phyloP scores from a whole-genome alignment of 352 stramenopile genomes.

The Phytophthora sp. region DNA sequence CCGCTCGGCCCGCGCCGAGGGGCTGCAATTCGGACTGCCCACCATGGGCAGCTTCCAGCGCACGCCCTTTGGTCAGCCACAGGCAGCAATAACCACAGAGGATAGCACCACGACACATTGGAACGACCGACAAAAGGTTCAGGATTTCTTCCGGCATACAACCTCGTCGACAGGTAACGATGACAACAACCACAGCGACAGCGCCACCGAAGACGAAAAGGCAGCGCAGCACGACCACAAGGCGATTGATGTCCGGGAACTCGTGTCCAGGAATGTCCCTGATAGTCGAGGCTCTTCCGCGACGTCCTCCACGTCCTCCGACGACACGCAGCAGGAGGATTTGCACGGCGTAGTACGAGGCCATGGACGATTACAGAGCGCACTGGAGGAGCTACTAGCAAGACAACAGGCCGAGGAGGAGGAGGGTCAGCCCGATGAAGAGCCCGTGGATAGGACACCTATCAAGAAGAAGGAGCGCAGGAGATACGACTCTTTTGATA shows the following conservation, averaged over 20 bases:
- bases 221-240: conserved; percentile 54
- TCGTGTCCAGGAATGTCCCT: conserved; percentile 44
- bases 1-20: conserved; percentile 19
- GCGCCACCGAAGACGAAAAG: conserved; percentile 25
- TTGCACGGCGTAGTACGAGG: conserved; percentile 9
- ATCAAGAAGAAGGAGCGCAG: conserved; percentile 28
- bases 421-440: conserved; percentile 23
- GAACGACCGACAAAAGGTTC: conserved; percentile 61
- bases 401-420: conserved; percentile 26
- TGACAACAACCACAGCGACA: conserved; percentile 1
- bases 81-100: conserved; percentile 13
- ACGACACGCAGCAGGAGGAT: conserved; percentile 35
- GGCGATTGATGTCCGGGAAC: conserved; percentile 62
- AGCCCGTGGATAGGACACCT: conserved; percentile 17
- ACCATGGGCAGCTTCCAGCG: conserved; percentile 31
- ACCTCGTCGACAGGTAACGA: conserved; percentile 7
- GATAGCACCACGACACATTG: conserved; percentile 26
- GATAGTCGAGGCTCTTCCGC: conserved; percentile 23
- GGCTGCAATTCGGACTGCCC: conserved; percentile 45
- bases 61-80: conserved; percentile 28
- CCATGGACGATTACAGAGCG: conserved; percentile 24
- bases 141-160: conserved; percentile 66
- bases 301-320: conserved; percentile 43
- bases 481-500: conserved; percentile 44
- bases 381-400: conserved; percentile 29